phyloP scores from a whole-genome alignment of 495 filamentous ascomycete genomes.

The Choiromyces venosus region DNA sequence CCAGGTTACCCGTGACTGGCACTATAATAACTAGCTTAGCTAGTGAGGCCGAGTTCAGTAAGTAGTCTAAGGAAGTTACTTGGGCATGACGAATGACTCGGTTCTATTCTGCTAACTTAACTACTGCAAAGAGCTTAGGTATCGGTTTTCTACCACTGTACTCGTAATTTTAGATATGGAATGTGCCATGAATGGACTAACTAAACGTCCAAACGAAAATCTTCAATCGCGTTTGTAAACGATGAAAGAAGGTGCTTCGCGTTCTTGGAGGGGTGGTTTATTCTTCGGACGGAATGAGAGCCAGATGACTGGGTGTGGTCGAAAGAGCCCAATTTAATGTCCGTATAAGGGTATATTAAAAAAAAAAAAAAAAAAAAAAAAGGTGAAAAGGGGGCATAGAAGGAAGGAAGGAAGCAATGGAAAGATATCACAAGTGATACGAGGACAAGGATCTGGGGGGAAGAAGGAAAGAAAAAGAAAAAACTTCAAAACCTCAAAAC shows the following conservation, averaged over 20 bases:
- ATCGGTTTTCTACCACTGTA: neutral
- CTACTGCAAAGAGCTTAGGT: too few relatives aligned
- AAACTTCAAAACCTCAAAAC: too few relatives aligned
- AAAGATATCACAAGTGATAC: constrained; percentile 15
- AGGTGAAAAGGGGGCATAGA: neutral
- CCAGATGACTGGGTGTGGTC: constrained; percentile 47
- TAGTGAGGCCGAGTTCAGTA: too few relatives aligned
- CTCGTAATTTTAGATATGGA: too few relatives aligned
- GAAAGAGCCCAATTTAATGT: constrained; percentile 52
- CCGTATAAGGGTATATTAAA: constrained; percentile 39
- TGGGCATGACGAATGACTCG: too few relatives aligned
- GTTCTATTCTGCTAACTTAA: too few relatives aligned
- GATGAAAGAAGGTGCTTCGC: neutral
- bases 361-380: constrained; percentile 9
- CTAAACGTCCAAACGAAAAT: neutral
- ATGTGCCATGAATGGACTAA: neutral
- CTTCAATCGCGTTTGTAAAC: neutral
- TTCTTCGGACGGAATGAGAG: constrained; percentile 53
- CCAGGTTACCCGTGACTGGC: too few relatives aligned
- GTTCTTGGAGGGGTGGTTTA: constrained; percentile 19
- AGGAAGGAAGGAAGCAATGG: constrained; percentile 2
- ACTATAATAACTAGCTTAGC: too few relatives aligned
- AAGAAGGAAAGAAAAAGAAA: constrained; percentile 5
- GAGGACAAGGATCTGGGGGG: neutral
- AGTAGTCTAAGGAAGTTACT: too few relatives aligned